Base-by-base conservation (phyloP, 2,329 filamentous ascomycete genomes). In the Ophiostoma perfectum region DNA sequence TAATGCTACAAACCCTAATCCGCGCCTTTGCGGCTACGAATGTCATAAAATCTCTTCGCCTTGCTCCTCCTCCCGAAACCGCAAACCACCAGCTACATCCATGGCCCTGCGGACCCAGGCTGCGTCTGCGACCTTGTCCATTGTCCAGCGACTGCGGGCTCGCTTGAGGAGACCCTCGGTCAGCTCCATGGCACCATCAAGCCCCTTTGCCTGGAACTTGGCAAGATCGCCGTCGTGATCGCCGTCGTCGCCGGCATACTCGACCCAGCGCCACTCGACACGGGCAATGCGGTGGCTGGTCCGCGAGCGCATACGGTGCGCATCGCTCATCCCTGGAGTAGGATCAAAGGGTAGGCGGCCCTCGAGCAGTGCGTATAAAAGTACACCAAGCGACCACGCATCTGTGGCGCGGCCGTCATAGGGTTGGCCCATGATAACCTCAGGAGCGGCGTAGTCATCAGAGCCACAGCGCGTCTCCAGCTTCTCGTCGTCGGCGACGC, bases 381-480 rank as follows among this genome's bases (percentile, higher is more conserved):
- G 81, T 1, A 99, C 95, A 66, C 95, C 95, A 0, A 98, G 83
- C 0, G 94, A 96, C 95, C 95, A 99, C 9, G 92, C 93, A 76
- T 99, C 95, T 0, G 91, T 97, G 1, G 90, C 87, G 49, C 92
- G 91, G 44, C 95, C 95, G 76, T 98, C 93, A 76, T 99, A 99
- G 7, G 92, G 88, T 75, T 97, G 92, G 38, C 94, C 94, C 83
- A 99, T 92, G 67, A 99, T 89, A 63, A 99, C 93, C 77, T 99
- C 95, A 0, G 95, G 95, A 0, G 95, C 94, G 1, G 94, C 94
- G 76, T 99, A 99, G 79, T 99, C 95, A 78, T 98, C 95, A 55
- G 91, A 96, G 44, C 95, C 95, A 77, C 95, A 99, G 9, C 95
- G 87, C 1, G 94, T 98, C 70, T 91, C 91, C n/a, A 99, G 84